Evolutionary conservation across 768 basidiomycete species (phyloP).

Genomic region (Cystobasidiopsis lactophilus): DNA sequence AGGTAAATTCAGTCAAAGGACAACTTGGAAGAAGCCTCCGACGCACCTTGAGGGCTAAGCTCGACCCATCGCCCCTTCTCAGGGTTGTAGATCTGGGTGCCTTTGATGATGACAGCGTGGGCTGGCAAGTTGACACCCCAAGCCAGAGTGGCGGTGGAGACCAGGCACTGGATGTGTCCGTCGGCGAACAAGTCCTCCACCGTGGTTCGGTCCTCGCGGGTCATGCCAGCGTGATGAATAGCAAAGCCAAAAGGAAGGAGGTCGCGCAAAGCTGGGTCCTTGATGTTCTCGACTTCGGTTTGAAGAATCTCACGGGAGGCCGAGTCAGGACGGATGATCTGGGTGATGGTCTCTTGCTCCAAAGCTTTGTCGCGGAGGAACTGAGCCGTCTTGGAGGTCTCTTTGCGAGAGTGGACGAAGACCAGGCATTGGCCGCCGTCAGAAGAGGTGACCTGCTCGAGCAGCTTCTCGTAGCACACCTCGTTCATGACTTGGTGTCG

Average conservation of each 20-base stretch:
- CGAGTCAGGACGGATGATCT: conserved; percentile 82
- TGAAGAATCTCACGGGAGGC: conserved; percentile 75
- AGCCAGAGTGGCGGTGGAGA: conserved; percentile 91
- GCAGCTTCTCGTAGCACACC: conserved; percentile 94
- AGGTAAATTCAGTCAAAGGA: background rate
- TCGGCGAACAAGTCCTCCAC: conserved; percentile 90
- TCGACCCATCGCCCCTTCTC: conserved; percentile 97
- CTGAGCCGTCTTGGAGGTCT: conserved; percentile 88
- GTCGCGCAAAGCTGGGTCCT: conserved; percentile 63
- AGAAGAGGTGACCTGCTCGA: conserved; percentile 48
- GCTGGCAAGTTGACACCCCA: conserved; percentile 99
- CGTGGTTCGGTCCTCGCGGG: conserved; percentile 62
- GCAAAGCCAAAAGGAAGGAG: conserved; percentile 89
- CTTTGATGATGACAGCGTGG: conserved; percentile 96
- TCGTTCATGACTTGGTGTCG: conserved; percentile 96
- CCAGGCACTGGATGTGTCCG: conserved; percentile 75
- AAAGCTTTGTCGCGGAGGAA: conserved; percentile 87
- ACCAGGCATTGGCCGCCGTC: conserved; percentile 74
- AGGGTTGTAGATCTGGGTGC: conserved; percentile 98
- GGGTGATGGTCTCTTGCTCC: conserved; percentile 87
- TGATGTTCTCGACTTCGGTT: conserved; percentile 59
- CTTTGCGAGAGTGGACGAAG: conserved; percentile 95
- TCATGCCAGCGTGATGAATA: conserved; percentile 96
- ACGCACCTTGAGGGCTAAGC: conserved; percentile 46
- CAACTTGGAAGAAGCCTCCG: background rate